Evolutionary conservation across 495 filamentous ascomycete genomes (phyloP).

Genomic region (Hyaloscypha finlandica): DNA sequence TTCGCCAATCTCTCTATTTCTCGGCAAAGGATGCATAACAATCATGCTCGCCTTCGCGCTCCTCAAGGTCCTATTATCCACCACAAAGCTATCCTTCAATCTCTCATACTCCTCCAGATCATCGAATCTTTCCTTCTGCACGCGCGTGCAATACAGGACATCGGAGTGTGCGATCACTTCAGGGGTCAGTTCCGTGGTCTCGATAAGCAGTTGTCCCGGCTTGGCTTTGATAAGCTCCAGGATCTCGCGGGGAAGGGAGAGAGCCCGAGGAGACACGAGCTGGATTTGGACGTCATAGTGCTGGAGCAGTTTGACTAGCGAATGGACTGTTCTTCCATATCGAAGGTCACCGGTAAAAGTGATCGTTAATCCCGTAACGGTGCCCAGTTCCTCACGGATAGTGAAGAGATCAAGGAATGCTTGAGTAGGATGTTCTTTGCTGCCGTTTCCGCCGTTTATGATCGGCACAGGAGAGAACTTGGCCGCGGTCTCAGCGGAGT

Average conservation of each 20-base stretch:
- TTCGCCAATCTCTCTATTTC: constrained; percentile 88
- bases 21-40: constrained; percentile 92
- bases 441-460: constrained; percentile 96
- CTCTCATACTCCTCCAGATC: constrained; percentile 77
- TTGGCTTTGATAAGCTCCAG: constrained; percentile 67
- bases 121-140: constrained; percentile 93
- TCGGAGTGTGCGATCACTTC: constrained; percentile 83
- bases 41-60: constrained; percentile 88
- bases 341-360: constrained; percentile 93
- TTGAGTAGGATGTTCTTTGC: constrained; percentile 94
- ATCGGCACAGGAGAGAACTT: constrained; percentile 87
- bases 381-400: constrained; percentile 94
- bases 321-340: constrained; percentile 94
- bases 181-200: constrained; percentile 76
- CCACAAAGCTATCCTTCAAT: constrained; percentile 82
- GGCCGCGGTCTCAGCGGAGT: constrained; percentile 73
- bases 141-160: constrained; percentile 92
- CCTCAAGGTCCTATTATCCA: constrained; percentile 89
- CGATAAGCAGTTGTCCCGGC: constrained; percentile 73
- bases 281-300: constrained; percentile 95
- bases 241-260: constrained; percentile 76
- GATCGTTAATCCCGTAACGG: constrained; percentile 89
- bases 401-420: constrained; percentile 99
- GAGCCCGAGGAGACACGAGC: constrained; percentile 77
- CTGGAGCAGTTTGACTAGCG: constrained; percentile 84